Evolutionary conservation across 495 filamentous ascomycete genomes (phyloP).

Genomic region (Daldinia bambusicola): DNA sequence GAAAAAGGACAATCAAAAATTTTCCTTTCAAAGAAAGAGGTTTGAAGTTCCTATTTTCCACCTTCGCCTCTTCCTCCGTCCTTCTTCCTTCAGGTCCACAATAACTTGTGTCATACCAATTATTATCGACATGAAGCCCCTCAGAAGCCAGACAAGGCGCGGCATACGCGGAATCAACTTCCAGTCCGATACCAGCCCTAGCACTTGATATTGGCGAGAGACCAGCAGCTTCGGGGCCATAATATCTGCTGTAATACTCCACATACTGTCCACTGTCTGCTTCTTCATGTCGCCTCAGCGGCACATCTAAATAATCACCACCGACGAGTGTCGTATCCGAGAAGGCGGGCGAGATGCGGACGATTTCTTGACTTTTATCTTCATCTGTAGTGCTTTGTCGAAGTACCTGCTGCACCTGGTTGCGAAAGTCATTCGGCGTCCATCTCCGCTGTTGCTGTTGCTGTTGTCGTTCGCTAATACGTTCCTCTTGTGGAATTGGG

Average conservation of each 20-base stretch:
- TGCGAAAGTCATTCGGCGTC: constrained; percentile 29
- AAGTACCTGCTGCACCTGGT: constrained; percentile 38
- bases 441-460: constrained; percentile 18
- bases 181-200: constrained; percentile 38
- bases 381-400: constrained; percentile 13
- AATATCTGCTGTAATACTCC: constrained; percentile 26
- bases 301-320: constrained; percentile 38
- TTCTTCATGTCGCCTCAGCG: constrained; percentile 36
- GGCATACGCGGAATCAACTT: constrained; percentile 26
- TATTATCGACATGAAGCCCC: constrained; percentile 35
- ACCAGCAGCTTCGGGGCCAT: constrained; percentile 30
- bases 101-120: constrained; percentile 30
- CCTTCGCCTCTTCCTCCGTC: constrained; percentile 26
- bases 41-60: constrained; percentile 35
- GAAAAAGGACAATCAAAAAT: constrained; percentile 28
- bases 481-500: constrained; percentile 32
- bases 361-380: not conserved
- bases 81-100: constrained; percentile 36
- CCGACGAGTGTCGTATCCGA: constrained; percentile 35
- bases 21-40: constrained; percentile 30
- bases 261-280: constrained; percentile 24
- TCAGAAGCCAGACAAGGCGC: constrained; percentile 19
- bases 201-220: constrained; percentile 29
- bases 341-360: constrained; percentile 34
- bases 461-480: not conserved